Evolutionary conservation across 352 stramenopile species (phyloP), one percentile per base, ranked within the genome.

Genomic region (Globisporangium splendens): DNA sequence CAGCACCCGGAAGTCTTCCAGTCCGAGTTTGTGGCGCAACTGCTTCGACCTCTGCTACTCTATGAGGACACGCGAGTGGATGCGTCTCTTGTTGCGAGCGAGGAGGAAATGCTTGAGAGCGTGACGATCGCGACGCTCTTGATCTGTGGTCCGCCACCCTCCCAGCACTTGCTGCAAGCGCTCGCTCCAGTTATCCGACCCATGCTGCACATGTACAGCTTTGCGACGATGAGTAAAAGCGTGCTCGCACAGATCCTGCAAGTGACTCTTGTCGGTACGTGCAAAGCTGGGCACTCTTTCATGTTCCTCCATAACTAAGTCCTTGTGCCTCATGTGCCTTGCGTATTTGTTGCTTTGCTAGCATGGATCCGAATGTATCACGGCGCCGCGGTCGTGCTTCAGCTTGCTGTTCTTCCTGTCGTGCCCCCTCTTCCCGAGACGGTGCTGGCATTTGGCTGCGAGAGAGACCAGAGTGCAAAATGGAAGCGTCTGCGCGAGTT

Each of bases 171-270:
- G 11, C 57, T 91, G n/a, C 55, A 62, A 24, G 71, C 69, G 5
- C 54, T 91, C 2, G 66, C 68, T 2, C 73, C 75, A 6, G 20
- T 91, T 17, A 51, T 89, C 39, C 77, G 83, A 22, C 81, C 85
- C 14, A 60, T 93, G 10, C 49, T 91, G n/a, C 79, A 90, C 41
- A 69, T 93, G 50, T 86, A 87, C 49, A 75, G 68, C 14, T 95
- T 95, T 50, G 81, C 82, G 4, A 39, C 57, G 14, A 56, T 38
- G 8, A 92, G 83, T 66, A 95, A 91, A 53, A 90, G 76, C 54
- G 79, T 79, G 47, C 62, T 89, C 44, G 49, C 65, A 54, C 22
- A 81, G 33, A 54, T 59, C 15, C 46, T 93, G 48, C 65, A 88
- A 68, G 75, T 72, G 49, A 59, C 84, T 43, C 48, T 92, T 31